These are phyloP conservation scores for Boletus tomentosulus DNA, from an alignment of 768 basidiomycete species.

Conservation along the genomic window DNA sequence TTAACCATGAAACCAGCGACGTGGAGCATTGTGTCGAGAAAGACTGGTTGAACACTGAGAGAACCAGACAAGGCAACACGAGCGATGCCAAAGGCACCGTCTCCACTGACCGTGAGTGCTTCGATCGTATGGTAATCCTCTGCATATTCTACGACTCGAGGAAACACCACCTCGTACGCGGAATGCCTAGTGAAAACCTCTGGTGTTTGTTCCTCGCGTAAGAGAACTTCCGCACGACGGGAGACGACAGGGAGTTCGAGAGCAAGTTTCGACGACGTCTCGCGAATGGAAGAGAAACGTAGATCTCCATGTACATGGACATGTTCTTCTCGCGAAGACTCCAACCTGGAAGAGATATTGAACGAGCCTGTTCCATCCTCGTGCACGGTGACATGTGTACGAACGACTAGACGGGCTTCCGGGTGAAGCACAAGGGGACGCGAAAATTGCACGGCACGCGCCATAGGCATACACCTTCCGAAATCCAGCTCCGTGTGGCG, in stretches of 20 bases:
- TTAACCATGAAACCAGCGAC: conserved; percentile 70
- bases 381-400: conserved; percentile 37
- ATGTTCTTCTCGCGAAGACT: conserved; percentile 29
- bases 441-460: conserved; percentile 45
- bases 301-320: conserved; percentile 48
- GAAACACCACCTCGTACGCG: conserved; percentile 63
- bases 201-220: conserved; percentile 18
- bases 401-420: conserved; percentile 31
- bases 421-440: conserved; percentile 50
- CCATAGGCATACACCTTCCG: conserved; percentile 31
- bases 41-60: conserved; percentile 50
- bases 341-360: conserved; percentile 40
- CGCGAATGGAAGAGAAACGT: conserved; percentile 31
- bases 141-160: conserved; percentile 63
- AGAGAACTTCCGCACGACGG: conserved; percentile 32
- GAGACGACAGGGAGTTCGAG: conserved; percentile 33
- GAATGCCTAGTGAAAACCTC: conserved; percentile 55
- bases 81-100: conserved; percentile 51
- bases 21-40: conserved; percentile 66
- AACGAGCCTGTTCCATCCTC: conserved; percentile 40
- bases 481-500: conserved; percentile 31
- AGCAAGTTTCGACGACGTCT: conserved; percentile 36
- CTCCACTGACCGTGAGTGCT: conserved; percentile 45
- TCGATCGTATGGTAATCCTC: conserved; percentile 54
- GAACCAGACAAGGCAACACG: conserved; percentile 39